These are phyloP conservation scores for Lathyrus aphaca DNA, from an alignment of 306 rosid genomes.

Conservation along the genomic window DNA sequence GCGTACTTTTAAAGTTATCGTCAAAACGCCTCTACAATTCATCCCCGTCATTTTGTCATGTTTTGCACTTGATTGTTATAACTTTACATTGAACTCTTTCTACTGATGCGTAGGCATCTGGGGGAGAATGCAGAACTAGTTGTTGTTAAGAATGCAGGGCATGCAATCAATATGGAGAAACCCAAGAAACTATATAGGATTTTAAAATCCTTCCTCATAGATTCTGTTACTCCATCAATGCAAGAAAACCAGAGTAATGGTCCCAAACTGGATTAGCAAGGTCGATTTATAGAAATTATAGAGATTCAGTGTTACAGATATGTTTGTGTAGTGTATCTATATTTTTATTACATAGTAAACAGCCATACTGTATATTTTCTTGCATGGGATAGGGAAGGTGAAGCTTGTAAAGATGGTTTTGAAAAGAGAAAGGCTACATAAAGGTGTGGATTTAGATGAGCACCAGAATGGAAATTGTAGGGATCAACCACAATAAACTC, in stretches of 20 bases:
- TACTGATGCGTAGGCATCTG: slow-evolving; percentile 54
- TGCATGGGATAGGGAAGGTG: not conserved
- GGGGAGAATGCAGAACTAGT: slow-evolving; percentile 72
- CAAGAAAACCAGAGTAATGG: slow-evolving; percentile 52
- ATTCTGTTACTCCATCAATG: slow-evolving; percentile 41
- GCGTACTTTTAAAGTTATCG: not conserved
- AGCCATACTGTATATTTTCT: not conserved
- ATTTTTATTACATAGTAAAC: slow-evolving; percentile 5
- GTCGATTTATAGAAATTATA: slow-evolving; percentile 6
- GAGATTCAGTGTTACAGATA: slow-evolving; percentile 8
- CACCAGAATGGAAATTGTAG: not conserved
- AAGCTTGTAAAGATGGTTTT: slow-evolving; percentile 10
- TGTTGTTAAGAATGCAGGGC: slow-evolving; percentile 79
- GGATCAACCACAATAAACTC: slow-evolving; percentile 16
- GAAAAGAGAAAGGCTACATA: not conserved
- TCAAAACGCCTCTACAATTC: slow-evolving; percentile 17
- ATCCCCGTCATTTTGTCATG: not conserved
- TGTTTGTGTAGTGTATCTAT: slow-evolving; percentile 22
- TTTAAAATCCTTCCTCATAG: slow-evolving; percentile 65
- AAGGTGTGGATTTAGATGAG: slow-evolving; percentile 13
- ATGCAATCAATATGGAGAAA: slow-evolving; percentile 80
- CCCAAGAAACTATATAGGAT: slow-evolving; percentile 65
- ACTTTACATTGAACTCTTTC: not conserved
- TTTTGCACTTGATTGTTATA: not conserved
- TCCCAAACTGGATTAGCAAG: slow-evolving; percentile 54